Evolutionary conservation across 164 flowering plant species (phyloP).

Genomic region (Macadamia tetraphylla): DNA sequence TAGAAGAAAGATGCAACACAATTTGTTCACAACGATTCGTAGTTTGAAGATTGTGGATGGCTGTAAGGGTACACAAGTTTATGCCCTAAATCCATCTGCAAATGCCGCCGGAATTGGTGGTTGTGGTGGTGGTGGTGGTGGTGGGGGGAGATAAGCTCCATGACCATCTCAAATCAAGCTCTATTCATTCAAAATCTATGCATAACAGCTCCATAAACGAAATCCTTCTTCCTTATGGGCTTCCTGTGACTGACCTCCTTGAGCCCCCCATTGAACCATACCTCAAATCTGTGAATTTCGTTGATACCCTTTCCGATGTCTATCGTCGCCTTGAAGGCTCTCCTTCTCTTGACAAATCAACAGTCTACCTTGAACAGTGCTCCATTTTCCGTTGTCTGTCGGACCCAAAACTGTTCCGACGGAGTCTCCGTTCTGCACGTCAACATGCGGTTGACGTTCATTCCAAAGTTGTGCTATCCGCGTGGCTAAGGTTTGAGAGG

Average conservation of each 20-base stretch:
- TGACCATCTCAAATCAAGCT: conserved; percentile 12
- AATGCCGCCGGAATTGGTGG: not conserved
- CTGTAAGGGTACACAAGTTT: conserved; percentile 50
- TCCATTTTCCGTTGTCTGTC: conserved; percentile 42
- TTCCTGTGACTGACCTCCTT: conserved; percentile 38
- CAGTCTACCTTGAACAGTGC: conserved; percentile 48
- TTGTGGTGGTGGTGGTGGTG: conserved; percentile 6
- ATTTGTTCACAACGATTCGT: conserved; percentile 30
- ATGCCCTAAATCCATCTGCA: conserved; percentile 34
- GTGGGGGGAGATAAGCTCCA: conserved; percentile 15
- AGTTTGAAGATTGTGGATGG: conserved; percentile 46
- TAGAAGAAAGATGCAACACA: conserved; percentile 26
- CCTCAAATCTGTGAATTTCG: conserved; percentile 45
- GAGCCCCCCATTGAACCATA: conserved; percentile 69
- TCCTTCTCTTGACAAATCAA: conserved; percentile 30
- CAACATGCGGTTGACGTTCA: conserved; percentile 59
- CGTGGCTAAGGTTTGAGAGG: conserved; percentile 80
- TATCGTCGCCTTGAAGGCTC: conserved; percentile 39
- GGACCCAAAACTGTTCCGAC: conserved; percentile 64
- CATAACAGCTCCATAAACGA: conserved; percentile 17
- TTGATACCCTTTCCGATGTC: conserved; percentile 53
- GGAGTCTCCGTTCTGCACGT: conserved; percentile 53
- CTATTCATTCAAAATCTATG: conserved; percentile 22
- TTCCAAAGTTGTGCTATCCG: conserved; percentile 61
- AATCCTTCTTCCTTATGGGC: conserved; percentile 37